Percentiles rank a stretch among this genome's conserved stretches.
phyloP scores from a whole-genome alignment of 257 asterid genomes.

The Cynanchum wilfordii region DNA sequence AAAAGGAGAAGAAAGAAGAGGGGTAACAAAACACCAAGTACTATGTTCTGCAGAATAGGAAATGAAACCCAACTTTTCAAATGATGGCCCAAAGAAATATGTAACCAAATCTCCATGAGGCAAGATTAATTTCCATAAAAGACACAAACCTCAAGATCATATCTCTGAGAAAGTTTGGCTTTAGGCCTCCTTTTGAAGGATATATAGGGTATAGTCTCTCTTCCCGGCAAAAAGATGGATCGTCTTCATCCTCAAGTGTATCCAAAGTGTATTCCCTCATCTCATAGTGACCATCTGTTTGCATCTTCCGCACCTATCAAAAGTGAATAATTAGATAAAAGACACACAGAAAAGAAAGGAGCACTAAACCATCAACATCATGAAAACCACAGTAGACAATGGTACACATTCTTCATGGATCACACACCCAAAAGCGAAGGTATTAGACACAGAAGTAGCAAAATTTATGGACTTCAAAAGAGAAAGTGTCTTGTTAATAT shows the following conservation, averaged over 20 bases:
- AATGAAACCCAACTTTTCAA: neutral
- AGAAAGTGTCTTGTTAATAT: neutral
- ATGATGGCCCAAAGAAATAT: neutral
- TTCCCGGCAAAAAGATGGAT: conserved; percentile 50
- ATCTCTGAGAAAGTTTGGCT: conserved; percentile 66
- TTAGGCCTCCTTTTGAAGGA: conserved; percentile 89
- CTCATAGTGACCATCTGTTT: conserved; percentile 68
- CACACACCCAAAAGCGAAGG: neutral
- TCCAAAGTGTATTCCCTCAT: conserved; percentile 85
- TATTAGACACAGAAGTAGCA: neutral
- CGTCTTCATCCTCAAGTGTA: conserved; percentile 55
- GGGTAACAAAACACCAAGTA: neutral
- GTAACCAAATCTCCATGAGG: neutral
- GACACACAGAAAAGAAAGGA: neutral
- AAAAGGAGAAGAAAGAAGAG: neutral
- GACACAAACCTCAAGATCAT: conserved; percentile 63
- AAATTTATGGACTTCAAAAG: neutral
- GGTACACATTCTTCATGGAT: neutral
- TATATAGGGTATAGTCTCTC: conserved; percentile 93
- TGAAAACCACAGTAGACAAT: conserved; percentile 1
- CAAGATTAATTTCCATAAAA: neutral
- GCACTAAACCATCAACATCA: conserved; percentile 1
- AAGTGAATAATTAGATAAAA: conserved; percentile 23
- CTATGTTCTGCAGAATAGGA: neutral
- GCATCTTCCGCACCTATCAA: conserved; percentile 64